A percentile compares a stretch with the other conserved stretches of the same genome.
These are phyloP conservation scores for Talaromyces sp. DNA, from an alignment of 2,329 filamentous ascomycete species.

Conservation along the genomic window DNA sequence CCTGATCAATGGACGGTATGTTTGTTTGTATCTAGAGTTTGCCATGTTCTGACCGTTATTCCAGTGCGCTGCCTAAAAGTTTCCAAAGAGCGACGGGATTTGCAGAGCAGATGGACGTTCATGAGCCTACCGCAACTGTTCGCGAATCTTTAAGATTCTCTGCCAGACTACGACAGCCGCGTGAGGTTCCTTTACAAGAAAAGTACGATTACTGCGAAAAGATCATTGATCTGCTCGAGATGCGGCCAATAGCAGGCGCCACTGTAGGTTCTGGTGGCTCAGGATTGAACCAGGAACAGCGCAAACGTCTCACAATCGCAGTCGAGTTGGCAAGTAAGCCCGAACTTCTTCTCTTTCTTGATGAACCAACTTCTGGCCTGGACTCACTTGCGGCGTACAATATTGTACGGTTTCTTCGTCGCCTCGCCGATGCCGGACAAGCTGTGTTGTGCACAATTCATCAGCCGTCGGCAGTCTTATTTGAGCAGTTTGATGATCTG, in stretches of 20 bases:
- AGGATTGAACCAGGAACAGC: conserved; percentile 62
- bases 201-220: conserved; percentile 67
- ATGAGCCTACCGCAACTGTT: conserved; percentile 64
- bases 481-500: conserved; percentile 83
- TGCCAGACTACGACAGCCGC: conserved; percentile 60
- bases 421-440: conserved; percentile 70
- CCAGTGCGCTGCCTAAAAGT: conserved; percentile 39
- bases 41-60: conserved; percentile 16
- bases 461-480: conserved; percentile 80
- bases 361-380: conserved; percentile 62
- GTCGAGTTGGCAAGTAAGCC: conserved; percentile 62
- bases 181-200: conserved; percentile 55
- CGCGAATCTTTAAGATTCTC: conserved; percentile 65
- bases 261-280: conserved; percentile 58
- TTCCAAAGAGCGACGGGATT: conserved; percentile 56
- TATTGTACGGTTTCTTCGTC: conserved; percentile 60
- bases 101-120: conserved; percentile 64
- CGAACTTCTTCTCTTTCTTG: conserved; percentile 58
- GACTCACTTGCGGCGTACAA: conserved; percentile 68
- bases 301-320: conserved; percentile 64
- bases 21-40: neutral
- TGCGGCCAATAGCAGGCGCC: conserved; percentile 64
- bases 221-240: conserved; percentile 66
- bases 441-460: conserved; percentile 90
- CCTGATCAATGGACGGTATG: conserved; percentile 45